These are phyloP conservation scores for Emergomyces orientalis DNA, from an alignment of 2,329 filamentous ascomycete species.

Conservation along the genomic window DNA sequence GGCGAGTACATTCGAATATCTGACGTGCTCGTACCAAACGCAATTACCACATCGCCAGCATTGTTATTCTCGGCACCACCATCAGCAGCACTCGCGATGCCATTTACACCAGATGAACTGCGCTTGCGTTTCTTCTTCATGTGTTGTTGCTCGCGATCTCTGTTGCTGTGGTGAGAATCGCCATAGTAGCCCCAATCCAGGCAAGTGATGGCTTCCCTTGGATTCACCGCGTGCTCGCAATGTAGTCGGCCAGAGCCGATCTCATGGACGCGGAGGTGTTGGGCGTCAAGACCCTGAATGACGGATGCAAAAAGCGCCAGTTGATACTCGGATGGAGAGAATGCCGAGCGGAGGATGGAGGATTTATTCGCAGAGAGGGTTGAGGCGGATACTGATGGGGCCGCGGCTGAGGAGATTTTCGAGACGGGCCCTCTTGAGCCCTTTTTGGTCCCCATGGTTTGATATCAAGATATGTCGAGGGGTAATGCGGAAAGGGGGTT, in stretches of 20 bases:
- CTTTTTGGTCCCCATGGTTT: conserved; percentile 39
- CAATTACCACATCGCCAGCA: conserved; percentile 37
- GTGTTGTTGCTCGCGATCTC: conserved; percentile 25
- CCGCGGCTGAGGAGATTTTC: conserved; percentile 38
- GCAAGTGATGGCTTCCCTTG: conserved; percentile 41
- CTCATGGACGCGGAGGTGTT: conserved; percentile 46
- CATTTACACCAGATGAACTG: conserved; percentile 32
- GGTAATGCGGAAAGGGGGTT: background rate
- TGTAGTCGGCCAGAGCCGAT: conserved; percentile 41
- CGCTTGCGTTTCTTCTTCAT: conserved; percentile 46
- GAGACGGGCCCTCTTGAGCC: conserved; percentile 33
- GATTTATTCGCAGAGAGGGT: conserved; percentile 33
- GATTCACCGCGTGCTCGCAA: conserved; percentile 41
- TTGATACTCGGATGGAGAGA: conserved; percentile 43
- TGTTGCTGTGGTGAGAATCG: conserved; percentile 27
- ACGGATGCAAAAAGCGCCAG: conserved; percentile 46
- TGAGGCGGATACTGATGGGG: conserved; percentile 28
- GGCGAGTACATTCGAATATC: conserved; percentile 44
- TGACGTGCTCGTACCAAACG: conserved; percentile 41
- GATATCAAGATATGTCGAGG: conserved; percentile 3
- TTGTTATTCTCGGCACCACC: conserved; percentile 24
- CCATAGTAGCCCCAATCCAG: conserved; percentile 43
- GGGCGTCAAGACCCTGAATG: conserved; percentile 44
- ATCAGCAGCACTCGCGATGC: conserved; percentile 16
- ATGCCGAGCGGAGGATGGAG: conserved; percentile 42